Percentiles rank a stretch among this genome's conserved stretches.
These are phyloP conservation scores for Chaetothyriales sp. DNA, from an alignment of 2,329 filamentous ascomycete genomes.

Conservation along the genomic window DNA sequence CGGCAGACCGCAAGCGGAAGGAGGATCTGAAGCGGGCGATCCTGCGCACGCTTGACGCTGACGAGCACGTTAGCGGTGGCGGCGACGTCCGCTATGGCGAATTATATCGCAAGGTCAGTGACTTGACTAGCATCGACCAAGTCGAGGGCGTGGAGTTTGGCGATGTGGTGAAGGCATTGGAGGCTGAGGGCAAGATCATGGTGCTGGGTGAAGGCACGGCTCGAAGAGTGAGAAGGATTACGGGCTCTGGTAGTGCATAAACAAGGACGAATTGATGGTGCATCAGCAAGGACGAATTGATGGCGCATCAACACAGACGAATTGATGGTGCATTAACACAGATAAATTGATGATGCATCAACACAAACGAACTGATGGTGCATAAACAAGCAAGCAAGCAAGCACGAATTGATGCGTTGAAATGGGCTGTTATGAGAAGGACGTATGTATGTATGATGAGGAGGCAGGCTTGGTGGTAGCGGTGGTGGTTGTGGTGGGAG, in stretches of 20 bases:
- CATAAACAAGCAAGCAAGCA: too few species aligned
- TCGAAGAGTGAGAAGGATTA: conserved; percentile 67
- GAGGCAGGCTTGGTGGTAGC: too few species aligned
- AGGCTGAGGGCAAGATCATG: conserved; percentile 72
- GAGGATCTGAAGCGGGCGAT: conserved; percentile 75
- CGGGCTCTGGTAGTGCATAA: conserved; percentile 23
- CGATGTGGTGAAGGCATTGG: conserved; percentile 64
- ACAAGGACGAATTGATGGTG: too few species aligned
- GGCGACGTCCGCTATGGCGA: conserved; percentile 66
- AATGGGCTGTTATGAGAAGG: too few species aligned
- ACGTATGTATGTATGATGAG: too few species aligned
- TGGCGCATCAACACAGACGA: background rate
- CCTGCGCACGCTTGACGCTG: conserved; percentile 58
- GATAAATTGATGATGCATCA: too few species aligned
- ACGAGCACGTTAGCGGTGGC: conserved; percentile 36
- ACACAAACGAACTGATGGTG: too few species aligned
- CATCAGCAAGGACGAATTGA: background rate
- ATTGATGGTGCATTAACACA: background rate
- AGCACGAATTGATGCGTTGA: background rate
- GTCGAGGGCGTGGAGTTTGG: conserved; percentile 71
- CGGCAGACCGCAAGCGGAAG: conserved; percentile 68
- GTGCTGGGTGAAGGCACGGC: conserved; percentile 73
- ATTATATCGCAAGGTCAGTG: conserved; percentile 56
- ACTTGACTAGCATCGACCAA: conserved; percentile 52
- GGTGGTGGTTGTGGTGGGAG: too few species aligned